Evolutionary conservation across 208 protist species (phyloP), one percentile per base, ranked within the genome.

Genomic region (Trypanosoma melophagium): DNA sequence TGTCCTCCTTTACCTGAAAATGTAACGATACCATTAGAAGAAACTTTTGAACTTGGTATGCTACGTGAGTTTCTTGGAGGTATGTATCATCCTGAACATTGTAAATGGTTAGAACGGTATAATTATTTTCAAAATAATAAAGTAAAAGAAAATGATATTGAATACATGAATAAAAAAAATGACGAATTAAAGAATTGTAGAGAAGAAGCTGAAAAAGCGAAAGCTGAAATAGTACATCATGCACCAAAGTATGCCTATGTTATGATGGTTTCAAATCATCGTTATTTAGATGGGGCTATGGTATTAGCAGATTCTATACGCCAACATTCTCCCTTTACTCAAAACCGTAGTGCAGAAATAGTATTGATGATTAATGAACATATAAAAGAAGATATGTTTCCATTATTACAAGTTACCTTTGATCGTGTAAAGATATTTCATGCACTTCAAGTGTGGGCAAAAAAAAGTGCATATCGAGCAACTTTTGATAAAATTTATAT

Each of bases 401-500:
- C 52, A 51, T 53, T 67, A 56, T 54, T 74, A 22, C 56, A 62
- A 35, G 66, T 74, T 31, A 28, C 44, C 0, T 78, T 72, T 59
- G 67, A 74, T 63, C 25, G 60, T 9, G 73, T 78, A 38, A 58
- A 69, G 31, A 66, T 78, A 35, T 65, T 74, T 54, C 3, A 47
- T 42, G 58, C 53, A 9, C 21, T 78, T 16, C 54, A 66, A 55
- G 42, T 44, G 38, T 63, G 35, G 14, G 55, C 73, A 25, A 19
- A 12, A 24, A 78, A 74, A 16, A 73, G 66, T 50, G 22, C 51
- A 42, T 78, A 56, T 50, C 74, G 57, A 25, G 40, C 51, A 22
- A 78, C 73, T 16, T 78, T 78, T 67, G 73, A 78, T 47, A 78
- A 78, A 45, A 61, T 73, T 47, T 78, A 78, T 56, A 41, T 78